phyloP scores from a whole-genome alignment of 129 eudicot genomes.

The Artemisia argyi region DNA sequence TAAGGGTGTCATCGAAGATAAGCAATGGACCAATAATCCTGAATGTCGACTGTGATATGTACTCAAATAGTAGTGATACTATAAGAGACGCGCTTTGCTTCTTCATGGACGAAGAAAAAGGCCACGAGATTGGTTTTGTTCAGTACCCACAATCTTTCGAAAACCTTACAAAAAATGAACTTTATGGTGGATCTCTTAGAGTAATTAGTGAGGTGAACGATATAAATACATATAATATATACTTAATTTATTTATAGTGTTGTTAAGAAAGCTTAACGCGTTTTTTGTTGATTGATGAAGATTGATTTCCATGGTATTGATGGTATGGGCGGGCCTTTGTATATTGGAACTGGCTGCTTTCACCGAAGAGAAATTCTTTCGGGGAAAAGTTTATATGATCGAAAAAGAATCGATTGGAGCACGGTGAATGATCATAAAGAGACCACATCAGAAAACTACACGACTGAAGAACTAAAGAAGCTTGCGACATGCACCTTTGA shows the following conservation, averaged over 20 bases:
- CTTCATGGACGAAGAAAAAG: conserved; percentile 78
- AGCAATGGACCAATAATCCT: conserved; percentile 82
- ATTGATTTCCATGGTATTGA: conserved; percentile 77
- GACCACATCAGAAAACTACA: conserved; percentile 13
- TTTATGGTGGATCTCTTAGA: conserved; percentile 51
- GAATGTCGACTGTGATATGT: conserved; percentile 95
- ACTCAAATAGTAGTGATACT: conserved; percentile 63
- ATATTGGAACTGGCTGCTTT: conserved; percentile 84
- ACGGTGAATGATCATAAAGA: conserved; percentile 1
- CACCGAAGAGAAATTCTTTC: conserved; percentile 70
- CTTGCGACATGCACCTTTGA: conserved; percentile 73
- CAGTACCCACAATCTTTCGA: conserved; percentile 75
- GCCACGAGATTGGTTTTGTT: conserved; percentile 78
- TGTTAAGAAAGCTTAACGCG: background rate
- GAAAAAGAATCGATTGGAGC: conserved; percentile 43
- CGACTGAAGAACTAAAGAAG: conserved; percentile 30
- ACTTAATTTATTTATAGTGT: background rate
- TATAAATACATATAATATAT: conserved; percentile 4
- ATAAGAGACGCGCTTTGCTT: conserved; percentile 87
- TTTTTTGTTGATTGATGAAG: conserved; percentile 32
- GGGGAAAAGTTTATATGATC: conserved; percentile 49
- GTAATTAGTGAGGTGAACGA: conserved; percentile 42
- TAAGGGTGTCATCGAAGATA: conserved; percentile 80
- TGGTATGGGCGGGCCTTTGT: conserved; percentile 82
- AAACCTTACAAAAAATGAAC: conserved; percentile 69